Evolutionary conservation across 208 protist species (phyloP), one percentile per base, ranked within the genome.

Genomic region (Leishmania martiniquensis): DNA sequence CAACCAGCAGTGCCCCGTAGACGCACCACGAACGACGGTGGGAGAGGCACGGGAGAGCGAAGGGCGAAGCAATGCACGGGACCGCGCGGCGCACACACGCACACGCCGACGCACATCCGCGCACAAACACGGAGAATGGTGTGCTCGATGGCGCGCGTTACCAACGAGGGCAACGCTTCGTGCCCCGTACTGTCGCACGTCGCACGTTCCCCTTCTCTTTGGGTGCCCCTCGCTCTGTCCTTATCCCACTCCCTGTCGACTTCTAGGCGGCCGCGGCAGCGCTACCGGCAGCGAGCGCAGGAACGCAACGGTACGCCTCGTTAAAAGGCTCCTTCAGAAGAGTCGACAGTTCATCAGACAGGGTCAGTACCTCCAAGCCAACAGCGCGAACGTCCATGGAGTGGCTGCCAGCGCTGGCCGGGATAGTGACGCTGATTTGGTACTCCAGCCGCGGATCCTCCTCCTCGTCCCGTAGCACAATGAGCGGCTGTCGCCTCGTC

Each of bases 391-490:
- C 87, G 77, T 97, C 89, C 68, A 88, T 87, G 47, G 78, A 69
- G 62, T 87, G 86, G 52, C 85, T 84, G 12, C 80, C 79, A 1
- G 87, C 89, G 51, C 86, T 87, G 9, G 90, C 89, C 0, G 90
- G 92, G 37, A 97, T 85, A 39, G 74, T 72, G 12, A 94, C 90
- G 17, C 76, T 87, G 6, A 97, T 66, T 44, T 80, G 85, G 68
- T 93, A 95, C 90, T 97, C 94, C 45, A 96, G 74, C 0, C 94
- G 89, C 25, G 85, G 76, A 73, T 96, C 94, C 83, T 97, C 92
- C 85, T 97, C 94, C 2, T 95, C 90, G 65, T 97, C 94, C 57
- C 81, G 86, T 65, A 96, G 76, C 20, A 97, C 89, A 85, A 97
- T 97, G 34, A 97, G 87, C 29, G 94, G 94, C 81, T 96, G 91